These are phyloP conservation scores for Stagonosporopsis chrysanthemi DNA, from an alignment of 2,329 filamentous ascomycete species.

Conservation along the genomic window DNA sequence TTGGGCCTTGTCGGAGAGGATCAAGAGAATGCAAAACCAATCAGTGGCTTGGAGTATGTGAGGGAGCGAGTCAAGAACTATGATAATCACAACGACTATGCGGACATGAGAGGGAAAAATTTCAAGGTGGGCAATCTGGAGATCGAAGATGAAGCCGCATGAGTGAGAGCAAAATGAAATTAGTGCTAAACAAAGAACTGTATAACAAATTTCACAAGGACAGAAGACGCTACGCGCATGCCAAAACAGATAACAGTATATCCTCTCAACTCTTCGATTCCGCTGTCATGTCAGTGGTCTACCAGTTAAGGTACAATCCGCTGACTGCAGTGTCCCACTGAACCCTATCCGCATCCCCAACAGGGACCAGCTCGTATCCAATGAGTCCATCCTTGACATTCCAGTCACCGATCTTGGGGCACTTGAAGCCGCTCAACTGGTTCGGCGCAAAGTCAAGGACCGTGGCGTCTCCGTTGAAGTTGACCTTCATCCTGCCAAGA, in stretches of 20 bases:
- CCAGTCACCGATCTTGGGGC: slow-evolving; percentile 12
- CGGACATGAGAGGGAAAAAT: slow-evolving; percentile 50
- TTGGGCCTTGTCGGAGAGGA: slow-evolving; percentile 34
- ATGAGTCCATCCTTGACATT: slow-evolving; percentile 12
- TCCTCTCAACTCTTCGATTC: not conserved
- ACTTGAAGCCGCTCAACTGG: slow-evolving; percentile 13
- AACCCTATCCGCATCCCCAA: slow-evolving; percentile 19
- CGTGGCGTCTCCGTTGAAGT: slow-evolving; percentile 7
- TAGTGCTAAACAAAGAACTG: not conserved
- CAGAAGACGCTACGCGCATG: not conserved
- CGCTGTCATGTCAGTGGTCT: not conserved
- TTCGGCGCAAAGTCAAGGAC: slow-evolving; percentile 4
- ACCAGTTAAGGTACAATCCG: slow-evolving; percentile 20
- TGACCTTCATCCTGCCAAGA: slow-evolving; percentile 13
- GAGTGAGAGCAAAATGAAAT: not conserved
- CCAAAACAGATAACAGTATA: not conserved
- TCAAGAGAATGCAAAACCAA: slow-evolving; percentile 34
- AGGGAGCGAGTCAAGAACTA: slow-evolving; percentile 53
- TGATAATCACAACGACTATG: slow-evolving; percentile 51
- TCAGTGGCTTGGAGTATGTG: slow-evolving; percentile 53
- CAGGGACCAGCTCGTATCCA: slow-evolving; percentile 23
- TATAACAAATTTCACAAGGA: not conserved
- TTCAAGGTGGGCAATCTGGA: slow-evolving; percentile 52
- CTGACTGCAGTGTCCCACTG: slow-evolving; percentile 17
- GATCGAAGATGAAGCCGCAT: slow-evolving; percentile 51